Evolutionary conservation across 805 yeast genomes (phyloP), one percentile per base, ranked within the genome.

Genomic region (Kluyveromyces lactis): DNA sequence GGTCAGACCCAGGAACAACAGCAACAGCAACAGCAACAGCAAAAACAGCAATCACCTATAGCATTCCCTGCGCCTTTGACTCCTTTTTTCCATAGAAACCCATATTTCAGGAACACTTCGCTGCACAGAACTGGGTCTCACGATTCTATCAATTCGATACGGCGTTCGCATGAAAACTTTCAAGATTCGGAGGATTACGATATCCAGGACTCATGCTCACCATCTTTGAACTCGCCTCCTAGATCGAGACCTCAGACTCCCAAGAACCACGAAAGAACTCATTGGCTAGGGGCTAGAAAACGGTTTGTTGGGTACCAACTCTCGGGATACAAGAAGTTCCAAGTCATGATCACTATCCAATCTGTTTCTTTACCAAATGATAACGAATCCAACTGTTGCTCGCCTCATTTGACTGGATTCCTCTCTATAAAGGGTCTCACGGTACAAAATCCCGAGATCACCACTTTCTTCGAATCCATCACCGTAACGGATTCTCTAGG

Each of bases 391-490:
- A 24, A 24, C 19, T 23, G 30, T 18, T 6, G 30, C 30, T 28
- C 50, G 10, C 64, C 56, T 31, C 64, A 59, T 39, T 36, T 75
- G 21, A 64, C 80, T 4, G 94, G 94, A 2, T 79, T 75, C 44
- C 62, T 83, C 33, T 77, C 80, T 36, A 83, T 83, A 38, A 67
- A 73, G 33, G 86, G 87, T 2, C 63, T 83, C 29, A 81, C 90
- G 0, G 74, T 70, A 38, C 66, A 74, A 19, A 72, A 79, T 49
- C 86, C 87, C 2, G 77, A 78, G 49, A 79, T 83, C 44, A 72
- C 79, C n/a, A 83, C 92, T 1, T 81, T 74, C 54, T 83, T 83
- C 63, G 79, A 75, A 49, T 81, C 54, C 6, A 56, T 41, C 39
- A 56, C 59, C 1, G 60, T 56, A 9, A 57, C 57, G 4, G 50